These are phyloP conservation scores for Alternaria brassicicola DNA, from an alignment of 2,329 filamentous ascomycete genomes.

Conservation along the genomic window DNA sequence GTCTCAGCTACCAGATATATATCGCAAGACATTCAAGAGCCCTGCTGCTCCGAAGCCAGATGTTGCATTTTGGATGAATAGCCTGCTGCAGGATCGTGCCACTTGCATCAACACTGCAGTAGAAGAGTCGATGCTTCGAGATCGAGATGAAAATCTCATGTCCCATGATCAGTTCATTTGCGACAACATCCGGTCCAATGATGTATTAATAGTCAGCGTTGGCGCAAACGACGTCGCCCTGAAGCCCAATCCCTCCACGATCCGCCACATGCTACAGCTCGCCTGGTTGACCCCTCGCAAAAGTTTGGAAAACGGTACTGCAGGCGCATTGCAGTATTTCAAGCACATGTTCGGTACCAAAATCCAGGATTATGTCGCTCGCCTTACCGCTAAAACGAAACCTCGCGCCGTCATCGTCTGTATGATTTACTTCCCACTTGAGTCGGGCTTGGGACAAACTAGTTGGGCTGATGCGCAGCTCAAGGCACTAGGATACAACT, in stretches of 20 bases:
- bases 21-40: conserved; percentile 29
- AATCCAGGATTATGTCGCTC: conserved; percentile 35
- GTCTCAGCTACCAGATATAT: conserved; percentile 36
- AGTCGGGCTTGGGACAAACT: conserved; percentile 31
- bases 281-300: conserved; percentile 37
- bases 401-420: conserved; percentile 45
- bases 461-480: conserved; percentile 46
- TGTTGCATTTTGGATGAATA: conserved; percentile 48
- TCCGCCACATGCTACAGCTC: conserved; percentile 41
- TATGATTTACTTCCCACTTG: conserved; percentile 50
- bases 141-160: conserved; percentile 37
- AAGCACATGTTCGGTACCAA: conserved; percentile 38
- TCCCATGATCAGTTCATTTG: conserved; percentile 46
- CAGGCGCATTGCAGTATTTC: conserved; percentile 41
- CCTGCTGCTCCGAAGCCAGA: conserved; percentile 38
- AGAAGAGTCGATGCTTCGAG: conserved; percentile 44
- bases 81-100: conserved; percentile 36
- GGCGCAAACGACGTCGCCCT: conserved; percentile 48
- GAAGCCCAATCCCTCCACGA: conserved; percentile 34
- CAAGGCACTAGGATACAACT: conserved; percentile 40
- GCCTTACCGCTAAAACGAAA: conserved; percentile 35
- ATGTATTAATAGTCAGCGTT: conserved; percentile 46
- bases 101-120: conserved; percentile 47
- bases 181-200: conserved; percentile 38
- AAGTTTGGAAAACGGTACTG: conserved; percentile 32